A percentile compares a stretch with the other conserved stretches of the same genome.
Evolutionary conservation across 306 rosid species (phyloP).

Genomic region (Cucumis cinereus): DNA sequence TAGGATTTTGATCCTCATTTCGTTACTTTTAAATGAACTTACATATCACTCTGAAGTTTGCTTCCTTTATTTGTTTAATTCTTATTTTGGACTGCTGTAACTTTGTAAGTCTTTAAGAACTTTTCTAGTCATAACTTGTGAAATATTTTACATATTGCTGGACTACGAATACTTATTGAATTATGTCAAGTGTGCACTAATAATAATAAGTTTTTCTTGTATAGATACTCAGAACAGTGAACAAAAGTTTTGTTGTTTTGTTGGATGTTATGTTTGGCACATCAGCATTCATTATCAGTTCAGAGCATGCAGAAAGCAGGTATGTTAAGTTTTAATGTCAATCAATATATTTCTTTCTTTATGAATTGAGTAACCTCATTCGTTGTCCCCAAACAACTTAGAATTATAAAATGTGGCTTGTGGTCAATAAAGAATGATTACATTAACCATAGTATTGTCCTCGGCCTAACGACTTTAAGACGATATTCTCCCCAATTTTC

Average conservation of each 20-base stretch:
- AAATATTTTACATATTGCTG: neutral
- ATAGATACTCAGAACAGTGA: constrained; percentile 35
- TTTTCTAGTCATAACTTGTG: neutral
- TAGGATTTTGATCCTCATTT: too few relatives aligned
- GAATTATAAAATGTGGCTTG: neutral
- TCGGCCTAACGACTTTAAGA: neutral
- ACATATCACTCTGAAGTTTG: too few relatives aligned
- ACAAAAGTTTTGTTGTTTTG: constrained; percentile 35
- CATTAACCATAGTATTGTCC: neutral
- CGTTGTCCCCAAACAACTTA: neutral
- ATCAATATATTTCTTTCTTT: constrained; percentile 9
- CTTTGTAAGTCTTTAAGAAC: neutral
- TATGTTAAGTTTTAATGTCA: constrained; percentile 10
- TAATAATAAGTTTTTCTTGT: neutral
- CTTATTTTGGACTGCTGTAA: neutral
- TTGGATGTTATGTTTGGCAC: constrained; percentile 50
- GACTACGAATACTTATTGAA: neutral
- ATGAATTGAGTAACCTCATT: neutral
- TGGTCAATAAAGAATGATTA: neutral
- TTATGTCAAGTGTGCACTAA: neutral
- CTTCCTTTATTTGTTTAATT: neutral
- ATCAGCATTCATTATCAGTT: constrained; percentile 51
- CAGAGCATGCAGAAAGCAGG: constrained; percentile 45
- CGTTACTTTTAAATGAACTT: too few relatives aligned
- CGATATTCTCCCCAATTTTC: neutral